Evolutionary conservation across 2,329 filamentous ascomycete genomes (phyloP).

Genomic region (Fusarium sulawesiense): DNA sequence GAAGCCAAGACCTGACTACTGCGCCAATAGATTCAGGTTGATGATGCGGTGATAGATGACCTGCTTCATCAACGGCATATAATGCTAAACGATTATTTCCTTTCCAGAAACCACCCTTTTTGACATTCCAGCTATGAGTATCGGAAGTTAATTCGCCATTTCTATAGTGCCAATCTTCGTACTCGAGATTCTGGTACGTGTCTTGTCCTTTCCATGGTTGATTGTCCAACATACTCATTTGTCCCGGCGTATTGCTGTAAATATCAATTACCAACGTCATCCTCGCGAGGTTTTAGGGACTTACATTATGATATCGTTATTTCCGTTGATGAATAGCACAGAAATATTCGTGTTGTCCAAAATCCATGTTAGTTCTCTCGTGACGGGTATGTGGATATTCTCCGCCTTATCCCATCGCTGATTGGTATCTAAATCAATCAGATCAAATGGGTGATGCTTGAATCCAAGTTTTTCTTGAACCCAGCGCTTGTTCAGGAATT

Average conservation of each 20-base stretch:
- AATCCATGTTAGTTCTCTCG: conserved; percentile 18
- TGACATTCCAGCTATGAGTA: neutral
- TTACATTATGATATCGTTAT: conserved; percentile 30
- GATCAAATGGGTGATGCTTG: neutral
- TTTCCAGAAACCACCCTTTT: conserved; percentile 27
- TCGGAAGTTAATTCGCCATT: conserved; percentile 7
- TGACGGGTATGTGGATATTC: conserved; percentile 27
- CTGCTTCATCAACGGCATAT: conserved; percentile 32
- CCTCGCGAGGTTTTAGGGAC: neutral
- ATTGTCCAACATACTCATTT: conserved; percentile 26
- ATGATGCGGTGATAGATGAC: conserved; percentile 16
- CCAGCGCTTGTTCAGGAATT: conserved; percentile 20
- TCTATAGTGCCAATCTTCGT: conserved; percentile 8
- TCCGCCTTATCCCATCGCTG: conserved; percentile 18
- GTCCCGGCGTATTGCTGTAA: conserved; percentile 21
- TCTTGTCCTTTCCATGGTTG: conserved; percentile 14
- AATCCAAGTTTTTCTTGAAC: conserved; percentile 30
- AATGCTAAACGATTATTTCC: conserved; percentile 19
- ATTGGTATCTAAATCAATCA: conserved; percentile 17
- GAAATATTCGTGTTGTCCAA: conserved; percentile 13
- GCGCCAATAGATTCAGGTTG: conserved; percentile 27
- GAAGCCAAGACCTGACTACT: conserved; percentile 17
- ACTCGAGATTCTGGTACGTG: neutral
- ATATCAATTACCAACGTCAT: too few relatives aligned
- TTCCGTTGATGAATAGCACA: conserved; percentile 22